A percentile compares a stretch with the other conserved stretches of the same genome.
phyloP scores from a whole-genome alignment of 73 alveolate species.

The Effrenium voratum region DNA sequence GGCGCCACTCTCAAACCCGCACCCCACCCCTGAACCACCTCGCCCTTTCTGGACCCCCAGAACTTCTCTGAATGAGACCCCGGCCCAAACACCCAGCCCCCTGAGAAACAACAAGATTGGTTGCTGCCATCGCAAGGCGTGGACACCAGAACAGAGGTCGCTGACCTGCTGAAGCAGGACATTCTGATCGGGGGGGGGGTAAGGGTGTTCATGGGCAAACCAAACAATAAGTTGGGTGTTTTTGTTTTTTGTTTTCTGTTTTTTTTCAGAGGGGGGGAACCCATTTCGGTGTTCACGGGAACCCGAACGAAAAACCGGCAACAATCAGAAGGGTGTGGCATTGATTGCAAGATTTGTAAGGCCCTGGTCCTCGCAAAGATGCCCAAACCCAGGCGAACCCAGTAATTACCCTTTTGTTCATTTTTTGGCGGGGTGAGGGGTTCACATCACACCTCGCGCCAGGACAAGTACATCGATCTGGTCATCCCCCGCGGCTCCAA shows the following conservation, averaged over 20 bases:
- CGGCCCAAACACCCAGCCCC: no score
- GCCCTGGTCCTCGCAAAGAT: no score
- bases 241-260: not conserved
- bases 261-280: not conserved
- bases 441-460: not conserved
- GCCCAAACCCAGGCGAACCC: no score
- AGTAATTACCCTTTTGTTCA: no score
- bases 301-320: not conserved
- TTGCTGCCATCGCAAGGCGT: slow-evolving; percentile 36
- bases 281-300: not conserved
- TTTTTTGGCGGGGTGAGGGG: not conserved
- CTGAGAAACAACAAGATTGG: no score
- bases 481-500: slow-evolving; percentile 90
- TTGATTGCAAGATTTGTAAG: not conserved
- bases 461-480: slow-evolving; percentile 80
- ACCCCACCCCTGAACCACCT: no score
- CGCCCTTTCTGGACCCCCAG: no score
- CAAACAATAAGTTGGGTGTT: not conserved
- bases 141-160: slow-evolving; percentile 78
- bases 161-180: slow-evolving; percentile 77
- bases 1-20: no score
- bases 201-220: not conserved
- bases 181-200: not conserved
- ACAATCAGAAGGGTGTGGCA: not conserved
- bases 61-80: no score